Percentiles rank a stretch among this genome's conserved stretches.
Conservation (phyloP, 345 rosid species). For the Populus alba region DNA sequence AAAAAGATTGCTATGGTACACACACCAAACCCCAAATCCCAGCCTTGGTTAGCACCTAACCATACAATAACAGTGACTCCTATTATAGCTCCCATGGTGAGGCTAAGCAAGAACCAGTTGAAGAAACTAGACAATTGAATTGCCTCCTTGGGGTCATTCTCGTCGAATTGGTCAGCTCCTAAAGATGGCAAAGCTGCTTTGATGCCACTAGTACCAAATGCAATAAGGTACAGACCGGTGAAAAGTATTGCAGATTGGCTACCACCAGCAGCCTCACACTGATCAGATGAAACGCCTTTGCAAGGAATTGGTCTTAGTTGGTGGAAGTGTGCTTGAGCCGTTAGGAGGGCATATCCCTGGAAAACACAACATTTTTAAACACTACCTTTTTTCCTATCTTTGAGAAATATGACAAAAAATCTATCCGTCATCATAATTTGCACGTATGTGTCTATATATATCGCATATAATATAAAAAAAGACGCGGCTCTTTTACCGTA, state of each 20-base stretch:
- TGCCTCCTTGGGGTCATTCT: slow-evolving; percentile 45
- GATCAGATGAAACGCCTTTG: slow-evolving; percentile 33
- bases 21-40: slow-evolving; percentile 52
- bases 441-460: no score
- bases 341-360: slow-evolving; percentile 48
- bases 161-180: slow-evolving; percentile 66
- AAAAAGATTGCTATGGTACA: slow-evolving; percentile 33
- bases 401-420: background rate
- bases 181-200: slow-evolving; percentile 54
- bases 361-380: background rate
- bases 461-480: no score
- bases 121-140: slow-evolving; percentile 46
- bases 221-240: slow-evolving; percentile 51
- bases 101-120: slow-evolving; percentile 64
- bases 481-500: no score
- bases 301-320: slow-evolving; percentile 51
- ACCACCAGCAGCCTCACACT: slow-evolving; percentile 37
- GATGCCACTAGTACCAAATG: slow-evolving; percentile 51
- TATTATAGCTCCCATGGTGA: slow-evolving; percentile 39
- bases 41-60: slow-evolving; percentile 48
- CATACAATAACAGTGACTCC: slow-evolving; percentile 54
- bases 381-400: background rate
- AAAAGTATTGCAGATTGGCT: slow-evolving; percentile 38
- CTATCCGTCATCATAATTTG: no score
- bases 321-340: slow-evolving; percentile 49